phyloP scores from a whole-genome alignment of 1,284 basidiomycete species.

The Meripilus lineatus region DNA sequence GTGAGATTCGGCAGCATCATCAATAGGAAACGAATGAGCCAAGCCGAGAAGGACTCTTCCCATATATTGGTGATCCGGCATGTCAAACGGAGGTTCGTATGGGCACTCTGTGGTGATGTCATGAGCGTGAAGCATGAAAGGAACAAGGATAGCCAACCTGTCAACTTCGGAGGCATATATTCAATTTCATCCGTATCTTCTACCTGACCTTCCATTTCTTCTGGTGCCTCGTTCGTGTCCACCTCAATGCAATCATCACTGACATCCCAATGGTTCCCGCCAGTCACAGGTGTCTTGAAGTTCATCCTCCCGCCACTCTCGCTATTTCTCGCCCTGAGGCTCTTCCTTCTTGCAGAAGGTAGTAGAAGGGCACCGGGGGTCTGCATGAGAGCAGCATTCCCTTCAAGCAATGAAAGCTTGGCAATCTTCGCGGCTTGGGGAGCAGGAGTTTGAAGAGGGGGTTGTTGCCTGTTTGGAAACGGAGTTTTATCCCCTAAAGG shows the following conservation, averaged over 20 bases:
- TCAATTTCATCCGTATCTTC: constrained; percentile 68
- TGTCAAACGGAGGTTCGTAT: constrained; percentile 31
- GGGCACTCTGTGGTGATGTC: constrained; percentile 21
- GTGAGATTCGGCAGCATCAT: constrained; percentile 25
- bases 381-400: constrained; percentile 21
- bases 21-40: constrained; percentile 21
- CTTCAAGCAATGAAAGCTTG: constrained; percentile 28
- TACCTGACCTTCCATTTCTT: constrained; percentile 25
- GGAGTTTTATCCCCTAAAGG: constrained; percentile 56
- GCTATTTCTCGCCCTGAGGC: constrained; percentile 28
- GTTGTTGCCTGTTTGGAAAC: constrained; percentile 46
- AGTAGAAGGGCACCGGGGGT: constrained; percentile 40
- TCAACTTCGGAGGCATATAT: constrained; percentile 69
- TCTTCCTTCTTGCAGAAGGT: constrained; percentile 52
- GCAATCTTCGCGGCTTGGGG: constrained; percentile 25
- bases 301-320: constrained; percentile 17
- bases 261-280: constrained; percentile 70
- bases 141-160: constrained; percentile 39
- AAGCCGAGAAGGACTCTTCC: constrained; percentile 21
- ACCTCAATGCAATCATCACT: constrained; percentile 54
- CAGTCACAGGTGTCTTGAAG: constrained; percentile 66
- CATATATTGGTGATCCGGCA: constrained; percentile 28
- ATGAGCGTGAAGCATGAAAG: not conserved
- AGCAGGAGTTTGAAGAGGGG: constrained; percentile 24
- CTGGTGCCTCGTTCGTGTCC: constrained; percentile 9